These are phyloP conservation scores for Gymnopilus dilepis DNA, from an alignment of 768 basidiomycete species.

Conservation along the genomic window DNA sequence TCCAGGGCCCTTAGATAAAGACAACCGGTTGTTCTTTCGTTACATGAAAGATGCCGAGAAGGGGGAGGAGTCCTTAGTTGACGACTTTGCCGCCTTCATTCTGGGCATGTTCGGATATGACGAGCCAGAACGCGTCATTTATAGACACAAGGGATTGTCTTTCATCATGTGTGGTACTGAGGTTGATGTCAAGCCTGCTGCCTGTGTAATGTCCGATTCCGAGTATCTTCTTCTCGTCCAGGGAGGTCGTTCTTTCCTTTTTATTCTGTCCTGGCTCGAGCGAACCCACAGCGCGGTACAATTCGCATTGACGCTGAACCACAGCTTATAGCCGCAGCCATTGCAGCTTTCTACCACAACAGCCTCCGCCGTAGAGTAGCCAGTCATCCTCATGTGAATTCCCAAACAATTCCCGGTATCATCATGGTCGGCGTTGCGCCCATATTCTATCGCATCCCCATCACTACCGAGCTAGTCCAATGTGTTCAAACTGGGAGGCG, in stretches of 20 bases:
- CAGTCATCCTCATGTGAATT: conserved; percentile 23
- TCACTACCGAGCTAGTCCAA: too few relatives aligned
- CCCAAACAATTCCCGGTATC: conserved; percentile 31
- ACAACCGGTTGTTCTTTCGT: too few relatives aligned
- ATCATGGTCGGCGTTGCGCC: conserved; percentile 34
- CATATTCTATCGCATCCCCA: conserved; percentile 31
- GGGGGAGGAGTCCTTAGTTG: too few relatives aligned
- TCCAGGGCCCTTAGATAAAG: too few relatives aligned
- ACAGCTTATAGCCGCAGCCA: conserved; percentile 36
- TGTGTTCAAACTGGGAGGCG: too few relatives aligned
- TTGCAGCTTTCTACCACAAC: conserved; percentile 38
- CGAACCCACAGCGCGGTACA: not conserved
- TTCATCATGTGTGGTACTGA: conserved; percentile 29
- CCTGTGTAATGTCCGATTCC: conserved; percentile 27
- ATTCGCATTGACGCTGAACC: conserved; percentile 31
- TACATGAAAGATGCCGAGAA: too few relatives aligned
- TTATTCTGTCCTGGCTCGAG: not conserved
- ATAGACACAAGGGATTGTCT: conserved; percentile 21
- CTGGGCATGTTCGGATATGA: conserved; percentile 7
- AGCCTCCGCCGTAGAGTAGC: conserved; percentile 19
- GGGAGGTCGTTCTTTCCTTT: conserved; percentile 14
- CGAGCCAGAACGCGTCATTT: conserved; percentile 17
- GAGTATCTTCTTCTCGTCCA: conserved; percentile 32
- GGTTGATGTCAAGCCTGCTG: conserved; percentile 28
- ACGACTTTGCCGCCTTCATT: too few relatives aligned